phyloP scores from a whole-genome alignment of 1,284 basidiomycete species.

The Tilletia horrida region DNA sequence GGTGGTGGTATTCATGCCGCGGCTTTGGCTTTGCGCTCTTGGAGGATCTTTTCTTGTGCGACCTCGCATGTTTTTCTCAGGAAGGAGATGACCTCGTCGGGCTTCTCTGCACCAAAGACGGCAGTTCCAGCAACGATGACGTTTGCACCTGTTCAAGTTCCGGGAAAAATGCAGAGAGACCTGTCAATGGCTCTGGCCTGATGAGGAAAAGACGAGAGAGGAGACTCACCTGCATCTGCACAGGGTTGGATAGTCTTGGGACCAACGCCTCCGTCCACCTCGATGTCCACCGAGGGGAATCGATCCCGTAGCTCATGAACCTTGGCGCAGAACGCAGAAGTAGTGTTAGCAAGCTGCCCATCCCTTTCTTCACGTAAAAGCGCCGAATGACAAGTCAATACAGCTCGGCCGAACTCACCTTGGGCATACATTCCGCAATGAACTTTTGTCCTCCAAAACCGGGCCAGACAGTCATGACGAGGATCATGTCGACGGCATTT shows the following conservation, averaged over 20 bases:
- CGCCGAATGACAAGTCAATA: too few relatives aligned
- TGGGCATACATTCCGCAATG: constrained; percentile 84
- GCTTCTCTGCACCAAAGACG: constrained; percentile 77
- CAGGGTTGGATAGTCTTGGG: constrained; percentile 84
- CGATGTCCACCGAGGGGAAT: constrained; percentile 82
- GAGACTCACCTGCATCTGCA: constrained; percentile 72
- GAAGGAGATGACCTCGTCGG: constrained; percentile 60
- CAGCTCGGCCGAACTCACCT: constrained; percentile 58
- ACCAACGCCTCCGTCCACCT: constrained; percentile 96
- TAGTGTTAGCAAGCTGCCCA: background rate
- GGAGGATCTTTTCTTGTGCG: constrained; percentile 48
- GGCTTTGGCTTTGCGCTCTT: constrained; percentile 45
- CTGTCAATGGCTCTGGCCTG: too few relatives aligned
- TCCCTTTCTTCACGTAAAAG: too few relatives aligned
- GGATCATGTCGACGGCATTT: constrained; percentile 52
- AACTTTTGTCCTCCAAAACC: constrained; percentile 87
- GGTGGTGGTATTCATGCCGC: background rate
- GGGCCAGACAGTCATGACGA: constrained; percentile 55
- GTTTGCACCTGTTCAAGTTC: constrained; percentile 62
- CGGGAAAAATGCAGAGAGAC: too few relatives aligned
- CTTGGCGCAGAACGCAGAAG: constrained; percentile 30
- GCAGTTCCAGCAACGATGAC: constrained; percentile 98
- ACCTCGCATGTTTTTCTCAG: constrained; percentile 44
- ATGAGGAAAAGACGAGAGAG: too few relatives aligned
- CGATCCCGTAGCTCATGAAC: constrained; percentile 84